A percentile compares a stretch with the other conserved stretches of the same genome.
phyloP scores from a whole-genome alignment of 2,329 filamentous ascomycete genomes.

The Teratosphaeria zuluensis region DNA sequence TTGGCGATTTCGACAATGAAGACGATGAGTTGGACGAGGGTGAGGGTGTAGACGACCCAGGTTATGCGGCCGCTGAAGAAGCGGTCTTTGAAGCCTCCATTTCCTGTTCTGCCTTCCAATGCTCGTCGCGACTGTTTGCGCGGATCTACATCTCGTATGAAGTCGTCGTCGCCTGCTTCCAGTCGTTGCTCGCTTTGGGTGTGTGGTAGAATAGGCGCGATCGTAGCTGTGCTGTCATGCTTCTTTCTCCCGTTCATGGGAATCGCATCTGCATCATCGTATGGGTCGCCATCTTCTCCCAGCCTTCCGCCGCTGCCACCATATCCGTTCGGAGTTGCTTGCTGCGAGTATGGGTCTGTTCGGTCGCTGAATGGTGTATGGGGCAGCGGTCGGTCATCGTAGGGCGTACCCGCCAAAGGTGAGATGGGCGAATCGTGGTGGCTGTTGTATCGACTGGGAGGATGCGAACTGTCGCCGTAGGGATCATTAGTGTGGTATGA shows the following conservation, averaged over 20 bases:
- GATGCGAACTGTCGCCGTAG: background rate
- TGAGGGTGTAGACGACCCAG: slow-evolving; percentile 75
- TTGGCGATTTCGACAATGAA: slow-evolving; percentile 84
- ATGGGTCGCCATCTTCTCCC: slow-evolving; percentile 36
- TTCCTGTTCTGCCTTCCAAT: slow-evolving; percentile 3
- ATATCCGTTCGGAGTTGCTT: slow-evolving; percentile 35
- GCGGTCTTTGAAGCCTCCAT: slow-evolving; percentile 28
- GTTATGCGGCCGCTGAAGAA: slow-evolving; percentile 54
- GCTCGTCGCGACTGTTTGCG: slow-evolving; percentile 6
- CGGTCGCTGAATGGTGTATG: slow-evolving; percentile 24
- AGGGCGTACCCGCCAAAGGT: slow-evolving; percentile 9
- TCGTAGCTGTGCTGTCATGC: slow-evolving; percentile 28
- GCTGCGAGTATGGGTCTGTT: slow-evolving; percentile 15
- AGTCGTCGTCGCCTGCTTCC: slow-evolving; percentile 27
- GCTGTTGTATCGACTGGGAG: slow-evolving; percentile 30
- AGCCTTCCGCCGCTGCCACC: slow-evolving; percentile 51
- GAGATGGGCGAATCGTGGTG: slow-evolving; percentile 34
- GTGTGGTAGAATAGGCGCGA: slow-evolving; percentile 31
- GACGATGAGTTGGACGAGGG: slow-evolving; percentile 65
- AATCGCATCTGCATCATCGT: slow-evolving; percentile 39
- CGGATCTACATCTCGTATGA: slow-evolving; percentile 26
- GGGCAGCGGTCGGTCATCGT: background rate
- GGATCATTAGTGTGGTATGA: background rate
- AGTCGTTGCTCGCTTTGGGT: slow-evolving; percentile 4
- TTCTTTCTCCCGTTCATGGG: slow-evolving; percentile 33